A percentile compares a stretch with the other conserved stretches of the same genome.
phyloP scores from a whole-genome alignment of 352 stramenopile genomes.

The Globisporangium okanoganense region DNA sequence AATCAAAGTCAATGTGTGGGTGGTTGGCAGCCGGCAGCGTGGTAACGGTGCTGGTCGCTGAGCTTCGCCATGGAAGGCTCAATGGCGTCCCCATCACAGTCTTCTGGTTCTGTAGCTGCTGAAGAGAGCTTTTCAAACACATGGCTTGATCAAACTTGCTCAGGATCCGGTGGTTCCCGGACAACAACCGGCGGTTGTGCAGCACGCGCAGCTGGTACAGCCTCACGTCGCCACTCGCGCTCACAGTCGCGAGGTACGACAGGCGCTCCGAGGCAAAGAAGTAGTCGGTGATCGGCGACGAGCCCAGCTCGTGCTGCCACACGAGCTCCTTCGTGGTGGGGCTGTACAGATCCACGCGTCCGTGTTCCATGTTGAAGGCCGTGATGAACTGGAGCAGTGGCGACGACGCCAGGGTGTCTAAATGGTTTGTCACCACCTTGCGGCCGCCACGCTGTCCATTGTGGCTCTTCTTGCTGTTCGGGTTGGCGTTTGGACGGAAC shows the following conservation, averaged over 20 bases:
- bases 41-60: background rate
- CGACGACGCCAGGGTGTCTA: background rate
- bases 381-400: slow-evolving; percentile 13
- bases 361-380: background rate
- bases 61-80: background rate
- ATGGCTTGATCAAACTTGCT: slow-evolving; percentile 2
- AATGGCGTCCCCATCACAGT: background rate
- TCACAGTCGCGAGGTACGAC: slow-evolving; percentile 11
- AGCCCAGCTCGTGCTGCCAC: slow-evolving; percentile 11
- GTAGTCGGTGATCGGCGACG: slow-evolving; percentile 10
- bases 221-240: slow-evolving; percentile 1
- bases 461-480: slow-evolving; percentile 12
- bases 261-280: slow-evolving; percentile 17
- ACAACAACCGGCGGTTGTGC: slow-evolving; percentile 16
- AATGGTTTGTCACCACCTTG: background rate
- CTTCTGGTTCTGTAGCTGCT: background rate
- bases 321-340: slow-evolving; percentile 15
- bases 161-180: slow-evolving; percentile 8
- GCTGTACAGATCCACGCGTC: slow-evolving; percentile 7
- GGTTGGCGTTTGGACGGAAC: slow-evolving; percentile 4
- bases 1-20: slow-evolving; percentile 17
- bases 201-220: slow-evolving; percentile 19
- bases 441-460: background rate
- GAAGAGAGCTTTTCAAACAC: background rate
- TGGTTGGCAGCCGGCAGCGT: slow-evolving; percentile 6